Conservation (phyloP, 257 asterid genomes). For the Solanum dulcamara region DNA sequence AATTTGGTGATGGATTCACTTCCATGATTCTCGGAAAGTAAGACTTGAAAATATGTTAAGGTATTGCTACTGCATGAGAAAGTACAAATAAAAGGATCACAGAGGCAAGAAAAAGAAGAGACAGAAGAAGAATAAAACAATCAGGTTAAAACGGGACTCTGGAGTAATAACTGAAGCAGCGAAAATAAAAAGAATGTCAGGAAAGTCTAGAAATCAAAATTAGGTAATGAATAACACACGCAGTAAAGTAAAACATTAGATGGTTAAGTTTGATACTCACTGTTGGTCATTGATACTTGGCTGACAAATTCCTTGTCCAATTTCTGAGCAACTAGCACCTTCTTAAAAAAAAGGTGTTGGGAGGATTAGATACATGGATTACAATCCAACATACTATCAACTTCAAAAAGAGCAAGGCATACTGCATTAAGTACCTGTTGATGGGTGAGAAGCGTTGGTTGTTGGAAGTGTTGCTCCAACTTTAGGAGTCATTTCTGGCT, state of each 20-base stretch:
- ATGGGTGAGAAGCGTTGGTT: too few relatives aligned
- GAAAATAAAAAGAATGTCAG: not conserved
- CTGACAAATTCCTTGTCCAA: not conserved
- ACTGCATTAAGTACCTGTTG: too few relatives aligned
- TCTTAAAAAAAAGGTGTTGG: not conserved
- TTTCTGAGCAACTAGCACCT: not conserved
- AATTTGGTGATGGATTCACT: not conserved
- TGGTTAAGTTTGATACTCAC: not conserved
- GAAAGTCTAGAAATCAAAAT: not conserved
- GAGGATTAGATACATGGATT: not conserved
- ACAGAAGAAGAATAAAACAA: not conserved
- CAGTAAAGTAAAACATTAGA: not conserved
- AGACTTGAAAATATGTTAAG: conserved; percentile 5
- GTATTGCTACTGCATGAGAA: not conserved
- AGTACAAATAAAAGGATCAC: not conserved
- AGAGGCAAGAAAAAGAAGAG: not conserved
- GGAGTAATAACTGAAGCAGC: not conserved
- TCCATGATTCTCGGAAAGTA: not conserved
- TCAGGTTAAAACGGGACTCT: not conserved
- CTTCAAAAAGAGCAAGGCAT: not conserved
- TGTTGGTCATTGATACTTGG: not conserved
- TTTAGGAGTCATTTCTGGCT: too few relatives aligned
- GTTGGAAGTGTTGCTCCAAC: too few relatives aligned
- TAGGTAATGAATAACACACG: not conserved
- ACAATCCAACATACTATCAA: not conserved